phyloP scores from a whole-genome alignment of 2,329 filamentous ascomycete species.

The Zasmidium angulare region DNA sequence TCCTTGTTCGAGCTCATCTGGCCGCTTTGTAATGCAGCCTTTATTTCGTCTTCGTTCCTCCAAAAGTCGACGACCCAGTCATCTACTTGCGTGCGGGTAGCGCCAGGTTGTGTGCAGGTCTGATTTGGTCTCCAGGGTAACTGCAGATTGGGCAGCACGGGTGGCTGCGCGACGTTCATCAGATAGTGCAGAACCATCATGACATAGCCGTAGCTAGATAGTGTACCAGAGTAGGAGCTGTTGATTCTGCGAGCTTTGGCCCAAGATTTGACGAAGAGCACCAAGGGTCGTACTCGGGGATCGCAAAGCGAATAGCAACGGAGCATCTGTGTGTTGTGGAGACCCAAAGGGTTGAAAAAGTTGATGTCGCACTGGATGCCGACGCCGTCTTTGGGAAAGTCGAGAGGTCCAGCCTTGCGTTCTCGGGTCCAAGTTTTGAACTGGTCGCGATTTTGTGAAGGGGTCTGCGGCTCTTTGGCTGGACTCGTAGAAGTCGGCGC shows the following conservation, averaged over 20 bases:
- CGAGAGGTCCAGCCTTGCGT: conserved; percentile 56
- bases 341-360: conserved; percentile 77
- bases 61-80: conserved; percentile 74
- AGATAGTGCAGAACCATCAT: conserved; percentile 91
- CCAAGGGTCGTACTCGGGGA: conserved; percentile 71
- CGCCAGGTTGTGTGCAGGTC: conserved; percentile 25
- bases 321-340: conserved; percentile 81
- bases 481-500: background rate
- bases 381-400: conserved; percentile 73
- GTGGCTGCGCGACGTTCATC: conserved; percentile 75
- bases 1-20: conserved; percentile 68
- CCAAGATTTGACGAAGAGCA: conserved; percentile 89
- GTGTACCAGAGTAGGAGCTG: conserved; percentile 77
- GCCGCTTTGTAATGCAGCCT: conserved; percentile 56
- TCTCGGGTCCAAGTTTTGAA: conserved; percentile 45
- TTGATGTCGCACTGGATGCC: conserved; percentile 94
- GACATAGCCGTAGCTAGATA: conserved; percentile 89
- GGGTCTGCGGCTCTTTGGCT: background rate
- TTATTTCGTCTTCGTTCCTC: conserved; percentile 70
- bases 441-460: conserved; percentile 15
- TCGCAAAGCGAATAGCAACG: conserved; percentile 82
- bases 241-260: conserved; percentile 84
- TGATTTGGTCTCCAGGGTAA: conserved; percentile 49
- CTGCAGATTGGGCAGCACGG: conserved; percentile 83
- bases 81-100: conserved; percentile 38